A percentile compares a stretch with the other conserved stretches of the same genome.
Evolutionary conservation across 2,329 filamentous ascomycete genomes (phyloP).

Genomic region (Penicillium digitatum): DNA sequence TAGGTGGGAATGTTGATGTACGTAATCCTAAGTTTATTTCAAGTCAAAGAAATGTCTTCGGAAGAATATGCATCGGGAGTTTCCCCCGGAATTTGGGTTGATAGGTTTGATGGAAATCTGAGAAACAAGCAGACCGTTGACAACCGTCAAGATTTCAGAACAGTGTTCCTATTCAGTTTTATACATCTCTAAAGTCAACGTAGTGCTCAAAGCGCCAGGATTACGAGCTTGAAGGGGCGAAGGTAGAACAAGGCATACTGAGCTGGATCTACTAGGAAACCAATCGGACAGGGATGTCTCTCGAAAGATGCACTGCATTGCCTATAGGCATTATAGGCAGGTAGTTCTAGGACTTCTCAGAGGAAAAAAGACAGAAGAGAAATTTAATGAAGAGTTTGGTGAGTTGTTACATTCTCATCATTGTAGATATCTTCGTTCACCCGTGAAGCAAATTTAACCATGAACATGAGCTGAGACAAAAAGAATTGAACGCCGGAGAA

Average conservation of each 20-base stretch:
- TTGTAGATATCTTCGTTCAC: constrained; percentile 9
- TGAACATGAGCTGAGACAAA: background rate
- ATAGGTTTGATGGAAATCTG: background rate
- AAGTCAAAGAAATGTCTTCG: too few species aligned
- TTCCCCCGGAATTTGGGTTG: background rate
- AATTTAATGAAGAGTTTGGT: background rate
- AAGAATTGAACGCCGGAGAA: constrained; percentile 2
- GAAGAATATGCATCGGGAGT: background rate
- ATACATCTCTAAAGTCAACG: background rate
- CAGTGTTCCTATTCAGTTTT: background rate
- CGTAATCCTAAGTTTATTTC: background rate
- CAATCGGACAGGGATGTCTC: background rate
- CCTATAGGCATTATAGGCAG: background rate
- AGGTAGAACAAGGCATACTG: background rate
- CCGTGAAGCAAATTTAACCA: constrained; percentile 11
- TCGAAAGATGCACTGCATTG: background rate
- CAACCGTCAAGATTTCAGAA: background rate
- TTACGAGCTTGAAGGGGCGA: constrained; percentile 1
- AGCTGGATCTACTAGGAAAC: background rate
- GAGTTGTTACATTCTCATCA: constrained; percentile 5
- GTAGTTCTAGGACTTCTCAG: background rate
- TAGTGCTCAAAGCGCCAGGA: background rate
- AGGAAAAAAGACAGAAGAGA: background rate
- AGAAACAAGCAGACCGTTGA: background rate
- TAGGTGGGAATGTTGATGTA: background rate